Evolutionary conservation across 176 grass and related monocot species (phyloP).

Genomic region (Eleusine indica): DNA sequence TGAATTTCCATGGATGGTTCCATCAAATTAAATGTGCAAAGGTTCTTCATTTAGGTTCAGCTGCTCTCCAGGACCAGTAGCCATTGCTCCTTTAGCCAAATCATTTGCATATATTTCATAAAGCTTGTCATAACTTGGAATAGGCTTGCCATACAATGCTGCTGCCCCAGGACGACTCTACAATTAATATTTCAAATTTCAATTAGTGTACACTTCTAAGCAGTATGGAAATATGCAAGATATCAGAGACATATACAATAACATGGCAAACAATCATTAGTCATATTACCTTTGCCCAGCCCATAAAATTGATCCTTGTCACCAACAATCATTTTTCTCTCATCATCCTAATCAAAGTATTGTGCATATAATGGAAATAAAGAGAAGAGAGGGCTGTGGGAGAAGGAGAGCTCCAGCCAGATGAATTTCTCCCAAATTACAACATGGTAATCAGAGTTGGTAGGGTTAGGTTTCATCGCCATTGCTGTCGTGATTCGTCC

Average conservation of each 20-base stretch:
- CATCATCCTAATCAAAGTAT: not conserved
- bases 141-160: not conserved
- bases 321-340: not conserved
- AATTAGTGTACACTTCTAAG: not conserved
- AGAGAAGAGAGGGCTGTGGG: too few species aligned
- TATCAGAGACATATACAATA: not conserved
- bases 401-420: too few species aligned
- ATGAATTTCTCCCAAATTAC: too few species aligned
- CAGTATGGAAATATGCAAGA: not conserved
- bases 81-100: not conserved
- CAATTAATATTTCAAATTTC: not conserved
- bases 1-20: not conserved
- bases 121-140: slow-evolving; percentile 4
- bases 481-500: too few species aligned
- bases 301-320: not conserved
- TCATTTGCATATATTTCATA: not conserved
- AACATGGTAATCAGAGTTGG: too few species aligned
- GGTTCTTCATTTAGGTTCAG: not conserved
- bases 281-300: not conserved
- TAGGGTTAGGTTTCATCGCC: too few species aligned
- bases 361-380: too few species aligned
- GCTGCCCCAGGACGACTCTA: not conserved
- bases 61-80: not conserved
- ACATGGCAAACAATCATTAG: not conserved
- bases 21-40: not conserved